phyloP scores from a whole-genome alignment of 495 filamentous ascomycete genomes.

The Hypoxylon lienhwacheense region DNA sequence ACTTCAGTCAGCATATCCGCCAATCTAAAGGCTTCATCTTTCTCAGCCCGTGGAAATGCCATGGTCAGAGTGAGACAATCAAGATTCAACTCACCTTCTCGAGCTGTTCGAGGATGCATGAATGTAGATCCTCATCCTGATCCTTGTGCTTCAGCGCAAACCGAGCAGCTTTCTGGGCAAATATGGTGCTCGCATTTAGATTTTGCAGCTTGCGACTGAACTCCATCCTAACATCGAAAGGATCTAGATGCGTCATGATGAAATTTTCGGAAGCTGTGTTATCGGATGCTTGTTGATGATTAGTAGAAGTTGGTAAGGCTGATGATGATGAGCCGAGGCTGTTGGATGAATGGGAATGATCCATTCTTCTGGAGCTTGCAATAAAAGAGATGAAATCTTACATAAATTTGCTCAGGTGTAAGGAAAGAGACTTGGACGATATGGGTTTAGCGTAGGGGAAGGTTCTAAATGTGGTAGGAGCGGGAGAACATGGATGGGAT shows the following conservation, averaged over 20 bases:
- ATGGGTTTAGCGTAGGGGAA: too few relatives aligned
- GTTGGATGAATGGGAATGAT: too few relatives aligned
- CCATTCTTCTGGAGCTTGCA: too few relatives aligned
- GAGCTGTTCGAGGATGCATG: conserved; percentile 93
- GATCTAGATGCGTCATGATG: conserved; percentile 84
- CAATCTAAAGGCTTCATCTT: background rate
- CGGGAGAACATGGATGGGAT: too few relatives aligned
- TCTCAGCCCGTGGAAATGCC: background rate
- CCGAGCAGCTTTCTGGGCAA: conserved; percentile 87
- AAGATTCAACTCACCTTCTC: conserved; percentile 62
- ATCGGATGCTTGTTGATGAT: background rate
- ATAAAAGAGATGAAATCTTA: too few relatives aligned
- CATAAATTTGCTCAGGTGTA: too few relatives aligned
- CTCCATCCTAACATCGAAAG: conserved; percentile 97
- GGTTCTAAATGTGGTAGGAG: too few relatives aligned
- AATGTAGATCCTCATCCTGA: conserved; percentile 94
- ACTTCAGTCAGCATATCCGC: background rate
- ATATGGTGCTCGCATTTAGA: conserved; percentile 84
- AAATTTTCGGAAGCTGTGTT: background rate
- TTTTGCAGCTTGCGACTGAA: conserved; percentile 87
- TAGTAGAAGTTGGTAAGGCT: background rate
- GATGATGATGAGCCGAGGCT: too few relatives aligned
- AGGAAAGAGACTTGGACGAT: too few relatives aligned
- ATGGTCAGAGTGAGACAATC: background rate
- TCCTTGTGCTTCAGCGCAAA: conserved; percentile 93